A percentile compares a stretch with the other conserved stretches of the same genome.
Evolutionary conservation across 176 grass and related monocot species (phyloP).

Genomic region (Musa troglodytarum): DNA sequence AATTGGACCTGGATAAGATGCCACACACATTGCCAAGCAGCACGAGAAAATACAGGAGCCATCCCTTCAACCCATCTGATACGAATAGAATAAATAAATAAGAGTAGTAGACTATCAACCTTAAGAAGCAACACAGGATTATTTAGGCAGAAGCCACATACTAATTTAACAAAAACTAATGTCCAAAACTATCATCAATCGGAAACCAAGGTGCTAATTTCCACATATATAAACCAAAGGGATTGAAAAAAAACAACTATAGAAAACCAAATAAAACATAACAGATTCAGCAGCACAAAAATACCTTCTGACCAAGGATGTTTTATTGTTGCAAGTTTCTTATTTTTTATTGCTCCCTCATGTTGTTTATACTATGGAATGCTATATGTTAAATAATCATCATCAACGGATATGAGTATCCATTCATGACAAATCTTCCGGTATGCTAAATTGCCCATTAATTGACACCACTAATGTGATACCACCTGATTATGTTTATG

Average conservation of each 20-base stretch:
- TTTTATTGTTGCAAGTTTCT: too few species aligned
- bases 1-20: constrained; percentile 84
- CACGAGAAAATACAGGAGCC: constrained; percentile 94
- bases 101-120: neutral
- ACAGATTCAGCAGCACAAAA: neutral
- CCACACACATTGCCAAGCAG: constrained; percentile 96
- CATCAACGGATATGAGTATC: too few species aligned
- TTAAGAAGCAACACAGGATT: neutral
- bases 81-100: constrained; percentile 1
- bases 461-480: too few species aligned
- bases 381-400: too few species aligned
- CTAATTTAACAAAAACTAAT: neutral
- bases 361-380: too few species aligned
- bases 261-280: neutral
- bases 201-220: neutral
- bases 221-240: neutral
- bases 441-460: too few species aligned
- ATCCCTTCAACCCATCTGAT: constrained; percentile 96
- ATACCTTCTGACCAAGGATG: neutral
- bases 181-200: neutral
- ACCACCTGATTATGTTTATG: too few species aligned
- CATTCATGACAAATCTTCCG: too few species aligned
- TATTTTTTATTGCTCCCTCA: too few species aligned
- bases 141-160: neutral
- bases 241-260: neutral